These are phyloP conservation scores for Cladorrhinum sp. DNA, from an alignment of 2,329 filamentous ascomycete genomes.

Conservation along the genomic window DNA sequence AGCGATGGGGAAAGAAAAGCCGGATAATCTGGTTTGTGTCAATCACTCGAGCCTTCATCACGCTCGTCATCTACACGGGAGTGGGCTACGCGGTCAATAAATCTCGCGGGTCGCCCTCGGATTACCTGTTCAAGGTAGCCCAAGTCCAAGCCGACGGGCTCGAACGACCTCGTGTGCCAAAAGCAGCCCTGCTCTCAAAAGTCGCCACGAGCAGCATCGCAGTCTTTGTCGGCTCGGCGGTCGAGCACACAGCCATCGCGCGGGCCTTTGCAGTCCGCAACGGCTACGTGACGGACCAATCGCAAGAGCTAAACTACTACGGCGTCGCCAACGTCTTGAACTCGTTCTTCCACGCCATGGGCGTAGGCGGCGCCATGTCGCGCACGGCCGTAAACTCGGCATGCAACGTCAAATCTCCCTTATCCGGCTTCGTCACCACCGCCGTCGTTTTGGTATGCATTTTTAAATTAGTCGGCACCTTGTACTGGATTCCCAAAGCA, in stretches of 20 bases:
- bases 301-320: constrained; percentile 63
- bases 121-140: constrained; percentile 56
- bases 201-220: constrained; percentile 55
- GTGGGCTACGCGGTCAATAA: constrained; percentile 63
- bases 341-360: constrained; percentile 62
- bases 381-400: constrained; percentile 65
- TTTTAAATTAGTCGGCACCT: constrained; percentile 56
- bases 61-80: constrained; percentile 59
- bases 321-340: constrained; percentile 62
- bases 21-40: constrained; percentile 56
- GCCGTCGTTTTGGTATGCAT: constrained; percentile 60
- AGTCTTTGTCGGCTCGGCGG: constrained; percentile 57
- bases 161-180: constrained; percentile 46
- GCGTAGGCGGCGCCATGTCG: constrained; percentile 64
- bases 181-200: constrained; percentile 46
- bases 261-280: constrained; percentile 62
- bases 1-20: constrained; percentile 56
- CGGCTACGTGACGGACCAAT: constrained; percentile 60
- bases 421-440: constrained; percentile 59
- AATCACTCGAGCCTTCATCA: constrained; percentile 58
- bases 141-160: constrained; percentile 57
- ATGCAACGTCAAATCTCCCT: constrained; percentile 59
- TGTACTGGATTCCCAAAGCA: constrained; percentile 67
- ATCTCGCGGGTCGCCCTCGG: constrained; percentile 35
- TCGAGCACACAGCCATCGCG: constrained; percentile 64